Percentiles rank a stretch among this genome's conserved stretches.
phyloP scores from a whole-genome alignment of 2,329 filamentous ascomycete species.

The Septoria petroselini region DNA sequence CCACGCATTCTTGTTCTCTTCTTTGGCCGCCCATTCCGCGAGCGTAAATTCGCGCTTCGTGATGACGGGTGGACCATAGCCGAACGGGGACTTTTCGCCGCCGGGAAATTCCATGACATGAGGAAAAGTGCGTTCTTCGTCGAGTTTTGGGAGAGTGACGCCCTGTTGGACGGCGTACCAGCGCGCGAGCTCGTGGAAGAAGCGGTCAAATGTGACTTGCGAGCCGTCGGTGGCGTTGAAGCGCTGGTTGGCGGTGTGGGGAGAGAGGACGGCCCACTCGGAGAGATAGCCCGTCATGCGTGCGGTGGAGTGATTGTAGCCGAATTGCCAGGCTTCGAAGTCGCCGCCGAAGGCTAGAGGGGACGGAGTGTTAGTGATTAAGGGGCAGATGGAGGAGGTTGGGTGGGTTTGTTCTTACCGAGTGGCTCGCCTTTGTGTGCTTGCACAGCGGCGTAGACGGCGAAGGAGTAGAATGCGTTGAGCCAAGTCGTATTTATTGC shows the following conservation, averaged over 20 bases:
- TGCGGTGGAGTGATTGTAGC: slow-evolving; percentile 42
- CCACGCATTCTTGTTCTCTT: slow-evolving; percentile 4
- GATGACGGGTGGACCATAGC: slow-evolving; percentile 1
- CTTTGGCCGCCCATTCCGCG: neutral
- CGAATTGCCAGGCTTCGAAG: slow-evolving; percentile 44
- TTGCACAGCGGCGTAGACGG: slow-evolving; percentile 48
- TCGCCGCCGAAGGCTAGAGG: slow-evolving; percentile 46
- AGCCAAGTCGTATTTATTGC: slow-evolving; percentile 49
- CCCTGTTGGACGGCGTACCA: slow-evolving; percentile 8
- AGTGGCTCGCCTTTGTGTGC: slow-evolving; percentile 37
- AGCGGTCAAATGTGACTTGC: slow-evolving; percentile 44
- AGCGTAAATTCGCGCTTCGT: neutral
- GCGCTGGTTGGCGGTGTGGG: slow-evolving; percentile 42
- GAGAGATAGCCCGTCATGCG: slow-evolving; percentile 48
- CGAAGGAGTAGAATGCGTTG: slow-evolving; percentile 48
- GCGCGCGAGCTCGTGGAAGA: slow-evolving; percentile 8
- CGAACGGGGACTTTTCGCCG: slow-evolving; percentile 5
- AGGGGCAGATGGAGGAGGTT: too few species aligned
- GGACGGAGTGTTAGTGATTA: too few species aligned
- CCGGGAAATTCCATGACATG: slow-evolving; percentile 1
- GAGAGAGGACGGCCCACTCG: slow-evolving; percentile 48
- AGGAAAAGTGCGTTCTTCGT: neutral
- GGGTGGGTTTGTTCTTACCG: neutral
- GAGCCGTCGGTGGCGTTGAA: slow-evolving; percentile 50
- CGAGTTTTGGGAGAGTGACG: slow-evolving; percentile 1